phyloP scores from a whole-genome alignment of 2,329 filamentous ascomycete species.

The Aspergillus ochraceoroseus region DNA sequence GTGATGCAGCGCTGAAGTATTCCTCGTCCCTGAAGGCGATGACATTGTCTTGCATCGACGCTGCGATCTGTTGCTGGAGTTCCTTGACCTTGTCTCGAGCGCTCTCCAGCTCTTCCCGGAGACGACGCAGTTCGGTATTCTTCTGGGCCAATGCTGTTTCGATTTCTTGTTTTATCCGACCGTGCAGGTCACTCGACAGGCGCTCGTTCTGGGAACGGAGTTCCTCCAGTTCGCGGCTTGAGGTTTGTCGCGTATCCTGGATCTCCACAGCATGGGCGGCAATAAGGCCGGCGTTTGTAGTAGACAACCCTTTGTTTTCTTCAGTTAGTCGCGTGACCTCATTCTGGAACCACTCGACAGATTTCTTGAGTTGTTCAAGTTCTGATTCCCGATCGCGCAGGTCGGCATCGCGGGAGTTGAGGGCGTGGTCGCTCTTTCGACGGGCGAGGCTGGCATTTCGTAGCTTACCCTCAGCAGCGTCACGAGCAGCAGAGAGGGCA shows the following conservation, averaged over 20 bases:
- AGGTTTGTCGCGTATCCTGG: slow-evolving; percentile 59
- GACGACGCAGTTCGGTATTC: slow-evolving; percentile 72
- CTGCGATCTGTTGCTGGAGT: slow-evolving; percentile 57
- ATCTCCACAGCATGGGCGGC: slow-evolving; percentile 68
- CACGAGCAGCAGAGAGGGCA: slow-evolving; percentile 66
- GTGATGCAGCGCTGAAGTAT: slow-evolving; percentile 90
- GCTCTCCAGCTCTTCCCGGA: slow-evolving; percentile 71
- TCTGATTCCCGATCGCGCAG: slow-evolving; percentile 80
- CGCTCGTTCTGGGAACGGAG: slow-evolving; percentile 60
- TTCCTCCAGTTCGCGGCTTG: slow-evolving; percentile 64
- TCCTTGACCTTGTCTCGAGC: slow-evolving; percentile 60
- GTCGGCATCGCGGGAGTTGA: slow-evolving; percentile 62
- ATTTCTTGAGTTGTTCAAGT: slow-evolving; percentile 74
- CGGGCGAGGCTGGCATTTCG: slow-evolving; percentile 53
- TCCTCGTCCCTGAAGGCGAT: slow-evolving; percentile 80
- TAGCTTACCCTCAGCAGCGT: slow-evolving; percentile 62
- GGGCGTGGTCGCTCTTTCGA: slow-evolving; percentile 52
- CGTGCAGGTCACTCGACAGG: slow-evolving; percentile 59
- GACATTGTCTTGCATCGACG: slow-evolving; percentile 63
- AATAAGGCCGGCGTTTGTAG: slow-evolving; percentile 71
- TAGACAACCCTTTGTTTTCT: slow-evolving; percentile 72
- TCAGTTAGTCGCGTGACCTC: slow-evolving; percentile 77
- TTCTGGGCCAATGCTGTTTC: slow-evolving; percentile 67
- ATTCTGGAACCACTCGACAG: slow-evolving; percentile 72
- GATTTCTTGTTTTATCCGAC: slow-evolving; percentile 58